Evolutionary conservation across 768 basidiomycete genomes (phyloP).

Genomic region (Leucocoprinus sp.): DNA sequence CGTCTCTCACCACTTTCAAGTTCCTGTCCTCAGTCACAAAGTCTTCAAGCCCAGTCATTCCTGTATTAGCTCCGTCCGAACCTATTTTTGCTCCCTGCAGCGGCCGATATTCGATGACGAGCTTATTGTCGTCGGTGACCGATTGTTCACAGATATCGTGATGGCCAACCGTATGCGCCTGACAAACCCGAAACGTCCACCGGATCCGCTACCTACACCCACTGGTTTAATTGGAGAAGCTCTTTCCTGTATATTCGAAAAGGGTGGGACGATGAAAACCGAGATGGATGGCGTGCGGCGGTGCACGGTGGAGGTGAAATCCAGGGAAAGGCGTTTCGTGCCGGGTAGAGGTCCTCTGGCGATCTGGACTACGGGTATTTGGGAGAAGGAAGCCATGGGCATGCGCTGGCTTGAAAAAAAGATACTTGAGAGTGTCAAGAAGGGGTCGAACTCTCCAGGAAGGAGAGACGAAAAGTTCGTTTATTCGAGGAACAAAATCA

Average conservation of each 20-base stretch:
- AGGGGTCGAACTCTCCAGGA: constrained; percentile 27
- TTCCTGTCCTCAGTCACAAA: constrained; percentile 75
- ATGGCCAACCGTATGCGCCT: constrained; percentile 67
- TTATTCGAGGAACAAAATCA: constrained; percentile 21
- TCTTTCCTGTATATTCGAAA: constrained; percentile 19
- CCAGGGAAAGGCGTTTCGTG: constrained; percentile 5
- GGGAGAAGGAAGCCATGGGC: constrained; percentile 53
- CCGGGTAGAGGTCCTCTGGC: constrained; percentile 43
- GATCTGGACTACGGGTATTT: constrained; percentile 65
- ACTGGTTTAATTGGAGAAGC: constrained; percentile 9
- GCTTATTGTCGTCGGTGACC: constrained; percentile 83
- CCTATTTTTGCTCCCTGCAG: constrained; percentile 62
- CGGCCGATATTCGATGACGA: constrained; percentile 52
- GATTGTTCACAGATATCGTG: constrained; percentile 87
- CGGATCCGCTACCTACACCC: constrained; percentile 2
- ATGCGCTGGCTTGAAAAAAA: constrained; percentile 54
- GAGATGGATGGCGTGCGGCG: constrained; percentile 18
- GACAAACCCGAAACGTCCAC: constrained; percentile 11
- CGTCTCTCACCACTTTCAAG: constrained; percentile 66
- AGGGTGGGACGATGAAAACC: constrained; percentile 18
- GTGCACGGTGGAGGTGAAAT: not conserved
- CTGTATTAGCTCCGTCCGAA: constrained; percentile 62
- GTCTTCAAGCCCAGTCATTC: constrained; percentile 73
- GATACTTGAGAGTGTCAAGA: constrained; percentile 38
- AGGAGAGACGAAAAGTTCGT: constrained; percentile 20